Percentiles rank a stretch among this genome's conserved stretches.
phyloP scores from a whole-genome alignment of 2,329 filamentous ascomycete genomes.

The Chrysoporthe puriensis region DNA sequence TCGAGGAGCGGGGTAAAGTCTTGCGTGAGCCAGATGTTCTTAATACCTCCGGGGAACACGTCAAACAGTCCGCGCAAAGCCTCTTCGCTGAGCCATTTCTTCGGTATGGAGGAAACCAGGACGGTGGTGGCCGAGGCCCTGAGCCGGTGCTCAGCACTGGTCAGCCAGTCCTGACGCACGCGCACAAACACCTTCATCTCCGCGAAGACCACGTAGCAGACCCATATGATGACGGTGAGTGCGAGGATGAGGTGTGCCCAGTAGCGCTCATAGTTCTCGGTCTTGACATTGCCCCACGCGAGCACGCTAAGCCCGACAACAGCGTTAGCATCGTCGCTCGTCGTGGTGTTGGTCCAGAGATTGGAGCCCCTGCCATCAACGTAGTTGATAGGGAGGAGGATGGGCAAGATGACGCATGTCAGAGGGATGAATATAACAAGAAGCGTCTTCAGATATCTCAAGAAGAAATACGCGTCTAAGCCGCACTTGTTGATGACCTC shows the following conservation, averaged over 20 bases:
- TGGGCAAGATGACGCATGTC: constrained; percentile 75
- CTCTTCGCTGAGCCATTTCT: constrained; percentile 86
- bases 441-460: constrained; percentile 78
- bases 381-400: constrained; percentile 84
- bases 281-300: constrained; percentile 83
- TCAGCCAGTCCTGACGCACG: constrained; percentile 90
- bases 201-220: constrained; percentile 84
- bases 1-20: constrained; percentile 82
- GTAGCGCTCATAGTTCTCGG: constrained; percentile 68
- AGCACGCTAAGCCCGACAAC: constrained; percentile 73
- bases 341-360: constrained; percentile 42
- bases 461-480: constrained; percentile 95
- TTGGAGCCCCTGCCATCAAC: constrained; percentile 65
- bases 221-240: constrained; percentile 76
- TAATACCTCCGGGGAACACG: constrained; percentile 91
- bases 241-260: constrained; percentile 86
- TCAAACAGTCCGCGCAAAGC: constrained; percentile 86
- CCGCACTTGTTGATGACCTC: constrained; percentile 95
- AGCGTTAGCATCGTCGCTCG: constrained; percentile 45
- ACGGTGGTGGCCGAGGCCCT: constrained; percentile 95
- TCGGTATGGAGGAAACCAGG: constrained; percentile 85
- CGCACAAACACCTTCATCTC: constrained; percentile 89
- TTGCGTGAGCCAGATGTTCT: constrained; percentile 95
- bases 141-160: constrained; percentile 90
- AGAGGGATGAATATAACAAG: constrained; percentile 92